Percentiles rank a stretch among this genome's conserved stretches.
phyloP scores from a whole-genome alignment of 139 green algal species.

The Asterochloris erici region DNA sequence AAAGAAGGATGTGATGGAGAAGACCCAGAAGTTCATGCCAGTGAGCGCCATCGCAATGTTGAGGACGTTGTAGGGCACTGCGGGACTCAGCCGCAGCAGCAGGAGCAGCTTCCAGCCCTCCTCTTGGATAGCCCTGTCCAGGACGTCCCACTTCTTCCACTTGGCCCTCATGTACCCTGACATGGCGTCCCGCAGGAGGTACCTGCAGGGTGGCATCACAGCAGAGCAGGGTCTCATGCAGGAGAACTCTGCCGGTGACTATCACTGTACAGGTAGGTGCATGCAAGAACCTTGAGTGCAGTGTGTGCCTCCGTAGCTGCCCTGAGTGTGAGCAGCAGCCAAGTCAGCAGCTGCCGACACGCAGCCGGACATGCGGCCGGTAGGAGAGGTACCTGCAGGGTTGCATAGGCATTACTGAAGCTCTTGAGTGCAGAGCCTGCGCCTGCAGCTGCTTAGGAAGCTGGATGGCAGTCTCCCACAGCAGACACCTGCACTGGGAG shows the following conservation, averaged over 20 bases:
- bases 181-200: constrained; percentile 50
- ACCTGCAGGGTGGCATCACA: constrained; percentile 17
- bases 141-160: constrained; percentile 50
- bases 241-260: background rate
- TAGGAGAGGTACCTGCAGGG: too few relatives aligned
- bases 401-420: too few relatives aligned
- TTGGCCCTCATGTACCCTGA: constrained; percentile 32
- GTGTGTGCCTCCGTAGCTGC: too few relatives aligned
- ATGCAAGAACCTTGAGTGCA: background rate
- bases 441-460: too few relatives aligned
- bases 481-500: too few relatives aligned
- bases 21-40: constrained; percentile 40
- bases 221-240: background rate
- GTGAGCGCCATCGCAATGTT: constrained; percentile 56
- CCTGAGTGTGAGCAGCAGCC: background rate
- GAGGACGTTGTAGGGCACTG: constrained; percentile 62
- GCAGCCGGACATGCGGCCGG: too few relatives aligned
- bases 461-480: too few relatives aligned
- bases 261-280: background rate
- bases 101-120: constrained; percentile 50
- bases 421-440: too few relatives aligned
- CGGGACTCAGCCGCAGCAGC: constrained; percentile 50
- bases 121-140: constrained; percentile 49
- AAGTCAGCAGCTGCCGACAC: too few relatives aligned
- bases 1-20: constrained; percentile 35